phyloP scores from a whole-genome alignment of 306 rosid species.

The Ochetophila trinervis region DNA sequence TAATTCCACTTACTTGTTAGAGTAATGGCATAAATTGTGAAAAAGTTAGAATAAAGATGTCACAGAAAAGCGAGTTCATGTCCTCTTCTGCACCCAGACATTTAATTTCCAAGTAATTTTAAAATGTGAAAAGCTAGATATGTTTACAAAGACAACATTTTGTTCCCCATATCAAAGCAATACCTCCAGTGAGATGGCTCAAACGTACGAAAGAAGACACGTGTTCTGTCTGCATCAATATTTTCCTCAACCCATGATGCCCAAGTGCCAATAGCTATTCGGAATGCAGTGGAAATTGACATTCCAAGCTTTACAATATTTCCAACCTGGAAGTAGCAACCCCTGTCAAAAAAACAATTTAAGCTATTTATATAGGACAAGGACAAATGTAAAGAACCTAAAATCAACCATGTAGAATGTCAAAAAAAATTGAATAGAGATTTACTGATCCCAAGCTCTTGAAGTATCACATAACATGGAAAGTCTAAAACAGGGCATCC shows the following conservation, averaged over 20 bases:
- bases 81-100: not conserved
- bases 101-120: slow-evolving; percentile 11
- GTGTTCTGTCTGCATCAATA: slow-evolving; percentile 53
- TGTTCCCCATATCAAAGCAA: slow-evolving; percentile 27
- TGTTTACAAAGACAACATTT: slow-evolving; percentile 10
- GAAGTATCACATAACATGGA: not conserved
- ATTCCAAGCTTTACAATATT: slow-evolving; percentile 59
- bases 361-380: slow-evolving; percentile 13
- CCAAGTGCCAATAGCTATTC: slow-evolving; percentile 65
- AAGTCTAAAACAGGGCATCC: too few relatives aligned
- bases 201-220: slow-evolving; percentile 68
- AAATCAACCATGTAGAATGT: slow-evolving; percentile 12
- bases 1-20: not conserved
- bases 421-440: slow-evolving; percentile 5
- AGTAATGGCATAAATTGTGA: not conserved
- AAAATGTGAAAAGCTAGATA: slow-evolving; percentile 14
- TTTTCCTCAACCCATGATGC: slow-evolving; percentile 68
- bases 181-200: slow-evolving; percentile 97
- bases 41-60: not conserved
- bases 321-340: slow-evolving; percentile 73
- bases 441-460: not conserved
- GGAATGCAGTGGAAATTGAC: slow-evolving; percentile 59
- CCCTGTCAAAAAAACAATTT: slow-evolving; percentile 48
- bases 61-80: not conserved
- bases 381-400: slow-evolving; percentile 14